phyloP scores from a whole-genome alignment of 2,329 filamentous ascomycete species.

The Camillea tinctor region DNA sequence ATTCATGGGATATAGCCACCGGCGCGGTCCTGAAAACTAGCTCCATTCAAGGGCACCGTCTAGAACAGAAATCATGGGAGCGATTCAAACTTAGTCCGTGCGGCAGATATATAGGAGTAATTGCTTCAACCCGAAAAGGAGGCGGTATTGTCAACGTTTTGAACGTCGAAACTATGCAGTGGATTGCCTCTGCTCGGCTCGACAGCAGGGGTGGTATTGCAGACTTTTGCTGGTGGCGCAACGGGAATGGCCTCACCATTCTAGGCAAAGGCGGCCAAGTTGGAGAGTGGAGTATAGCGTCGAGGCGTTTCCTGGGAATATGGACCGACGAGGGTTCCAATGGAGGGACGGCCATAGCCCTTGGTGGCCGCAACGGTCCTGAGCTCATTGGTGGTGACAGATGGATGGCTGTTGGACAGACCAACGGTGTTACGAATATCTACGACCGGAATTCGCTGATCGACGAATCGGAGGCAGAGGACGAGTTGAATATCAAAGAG shows the following conservation, averaged over 20 bases:
- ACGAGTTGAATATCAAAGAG: conserved; percentile 55
- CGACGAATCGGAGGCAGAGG: conserved; percentile 32
- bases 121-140: conserved; percentile 77
- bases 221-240: conserved; percentile 91
- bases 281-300: conserved; percentile 77
- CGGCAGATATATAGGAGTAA: conserved; percentile 80
- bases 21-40: conserved; percentile 82
- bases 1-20: conserved; percentile 84
- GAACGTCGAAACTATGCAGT: conserved; percentile 77
- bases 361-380: conserved; percentile 69
- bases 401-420: conserved; percentile 87
- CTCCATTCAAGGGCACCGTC: conserved; percentile 69
- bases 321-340: conserved; percentile 92
- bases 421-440: conserved; percentile 85
- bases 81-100: conserved; percentile 83
- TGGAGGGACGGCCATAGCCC: conserved; percentile 75
- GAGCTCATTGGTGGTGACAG: conserved; percentile 69
- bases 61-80: conserved; percentile 90
- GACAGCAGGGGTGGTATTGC: conserved; percentile 81
- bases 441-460: conserved; percentile 78
- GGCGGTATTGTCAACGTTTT: conserved; percentile 87
- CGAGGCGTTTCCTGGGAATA: conserved; percentile 68
- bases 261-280: conserved; percentile 85
- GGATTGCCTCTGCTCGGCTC: conserved; percentile 78
- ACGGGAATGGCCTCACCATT: conserved; percentile 77